A percentile compares a stretch with the other conserved stretches of the same genome.
These are phyloP conservation scores for Uronychia binucleata DNA, from an alignment of 73 alveolate genomes.

Conservation along the genomic window DNA sequence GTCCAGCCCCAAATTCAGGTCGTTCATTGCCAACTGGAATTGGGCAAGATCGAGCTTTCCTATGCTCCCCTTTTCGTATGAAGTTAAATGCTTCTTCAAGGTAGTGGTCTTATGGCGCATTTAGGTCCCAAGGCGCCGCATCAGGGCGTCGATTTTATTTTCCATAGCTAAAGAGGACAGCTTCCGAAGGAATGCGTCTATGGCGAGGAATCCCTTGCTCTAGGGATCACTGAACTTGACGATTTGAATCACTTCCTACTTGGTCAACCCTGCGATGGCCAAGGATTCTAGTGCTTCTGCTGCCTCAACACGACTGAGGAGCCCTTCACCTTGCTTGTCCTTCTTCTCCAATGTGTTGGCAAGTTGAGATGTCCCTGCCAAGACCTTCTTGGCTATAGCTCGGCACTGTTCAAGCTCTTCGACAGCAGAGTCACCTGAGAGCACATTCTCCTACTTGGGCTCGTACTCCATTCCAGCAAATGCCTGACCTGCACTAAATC, in stretches of 20 bases:
- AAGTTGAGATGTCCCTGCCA: not conserved
- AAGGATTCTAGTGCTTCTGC: not conserved
- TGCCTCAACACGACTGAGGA: not conserved
- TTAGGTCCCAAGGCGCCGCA: constrained; percentile 9
- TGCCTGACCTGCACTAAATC: not conserved
- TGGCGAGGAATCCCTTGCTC: constrained; percentile 52
- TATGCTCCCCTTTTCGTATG: not conserved
- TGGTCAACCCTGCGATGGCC: not conserved
- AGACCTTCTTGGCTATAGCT: not conserved
- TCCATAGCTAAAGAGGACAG: constrained; percentile 52
- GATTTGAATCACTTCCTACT: not conserved
- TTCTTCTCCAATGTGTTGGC: not conserved
- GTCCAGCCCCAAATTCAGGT: constrained; percentile 12
- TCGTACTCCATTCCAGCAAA: not conserved
- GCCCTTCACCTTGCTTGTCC: not conserved
- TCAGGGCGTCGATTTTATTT: constrained; percentile 31
- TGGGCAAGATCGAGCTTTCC: constrained; percentile 7
- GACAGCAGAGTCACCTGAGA: not conserved
- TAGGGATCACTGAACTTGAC: constrained; percentile 28
- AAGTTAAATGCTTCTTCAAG: constrained; percentile 2
- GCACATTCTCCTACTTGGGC: too few species aligned
- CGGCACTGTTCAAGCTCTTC: not conserved
- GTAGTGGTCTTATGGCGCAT: constrained; percentile 8
- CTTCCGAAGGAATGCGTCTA: constrained; percentile 38
- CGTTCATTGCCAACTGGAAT: constrained; percentile 15